phyloP scores from a whole-genome alignment of 2,329 filamentous ascomycete species.

The Ophiognomonia clavigignenti-juglandacearum region DNA sequence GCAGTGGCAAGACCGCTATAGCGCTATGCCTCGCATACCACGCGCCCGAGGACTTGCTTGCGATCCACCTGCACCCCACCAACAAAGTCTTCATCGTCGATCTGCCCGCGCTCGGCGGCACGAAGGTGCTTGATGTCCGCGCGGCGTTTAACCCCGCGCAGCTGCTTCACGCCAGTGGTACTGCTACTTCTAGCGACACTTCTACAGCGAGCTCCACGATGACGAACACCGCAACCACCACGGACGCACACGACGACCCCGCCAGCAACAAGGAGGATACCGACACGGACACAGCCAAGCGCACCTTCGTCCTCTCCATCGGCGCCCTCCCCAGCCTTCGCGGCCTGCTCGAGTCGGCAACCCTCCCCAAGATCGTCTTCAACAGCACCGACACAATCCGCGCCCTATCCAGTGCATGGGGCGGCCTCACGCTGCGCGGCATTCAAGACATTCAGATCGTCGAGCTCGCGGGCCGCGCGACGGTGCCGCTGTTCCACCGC shows the following conservation, averaged over 20 bases:
- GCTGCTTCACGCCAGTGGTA: not conserved
- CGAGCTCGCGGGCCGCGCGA: not conserved
- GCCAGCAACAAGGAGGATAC: not conserved
- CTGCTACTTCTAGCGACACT: no score
- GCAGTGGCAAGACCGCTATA: no score
- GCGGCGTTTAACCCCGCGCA: not conserved
- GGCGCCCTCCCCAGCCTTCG: conserved; percentile 1
- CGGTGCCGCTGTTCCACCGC: not conserved
- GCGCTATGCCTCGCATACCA: not conserved
- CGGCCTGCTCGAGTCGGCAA: not conserved
- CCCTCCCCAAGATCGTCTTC: not conserved
- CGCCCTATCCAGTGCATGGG: not conserved
- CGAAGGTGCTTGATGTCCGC: not conserved
- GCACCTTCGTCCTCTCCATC: not conserved
- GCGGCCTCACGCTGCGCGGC: not conserved
- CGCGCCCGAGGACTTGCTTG: not conserved
- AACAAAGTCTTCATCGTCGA: not conserved
- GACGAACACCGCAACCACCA: no score
- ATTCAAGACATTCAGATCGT: conserved; percentile 2
- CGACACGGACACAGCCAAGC: no score
- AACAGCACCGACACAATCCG: not conserved
- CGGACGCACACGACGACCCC: no score
- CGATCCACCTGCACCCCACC: not conserved
- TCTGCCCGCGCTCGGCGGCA: not conserved
- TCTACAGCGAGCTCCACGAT: not conserved